These are phyloP conservation scores for Solanum acaule DNA, from an alignment of 257 asterid species.

Conservation along the genomic window DNA sequence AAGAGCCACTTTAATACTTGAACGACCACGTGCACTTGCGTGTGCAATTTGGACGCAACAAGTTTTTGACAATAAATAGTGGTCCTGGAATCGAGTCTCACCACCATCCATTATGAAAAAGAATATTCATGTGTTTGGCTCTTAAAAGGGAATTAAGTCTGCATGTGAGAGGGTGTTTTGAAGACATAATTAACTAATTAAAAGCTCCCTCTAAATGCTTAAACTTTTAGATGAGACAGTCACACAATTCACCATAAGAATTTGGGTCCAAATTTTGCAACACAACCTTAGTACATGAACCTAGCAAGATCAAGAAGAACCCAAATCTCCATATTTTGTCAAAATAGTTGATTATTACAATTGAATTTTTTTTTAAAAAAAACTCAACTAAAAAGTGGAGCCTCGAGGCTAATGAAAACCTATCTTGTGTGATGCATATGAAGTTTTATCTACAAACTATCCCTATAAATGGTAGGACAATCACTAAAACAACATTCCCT, in stretches of 20 bases:
- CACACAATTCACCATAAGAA: background rate
- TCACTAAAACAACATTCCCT: background rate
- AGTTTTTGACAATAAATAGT: no score
- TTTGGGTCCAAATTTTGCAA: background rate
- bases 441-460: background rate
- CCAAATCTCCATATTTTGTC: background rate
- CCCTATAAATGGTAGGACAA: background rate
- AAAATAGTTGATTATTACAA: background rate
- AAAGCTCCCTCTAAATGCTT: background rate
- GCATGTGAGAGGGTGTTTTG: background rate
- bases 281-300: background rate
- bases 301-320: background rate
- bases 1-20: no score
- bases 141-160: background rate
- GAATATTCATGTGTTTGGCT: background rate
- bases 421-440: no score
- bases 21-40: no score
- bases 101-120: background rate
- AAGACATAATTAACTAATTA: background rate
- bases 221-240: background rate
- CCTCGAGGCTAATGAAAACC: no score
- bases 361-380: no score
- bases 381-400: background rate
- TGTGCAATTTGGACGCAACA: no score
- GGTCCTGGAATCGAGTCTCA: background rate